These are phyloP conservation scores for Dioscorea dumetorum DNA, from an alignment of 106 monocot species.

Conservation along the genomic window DNA sequence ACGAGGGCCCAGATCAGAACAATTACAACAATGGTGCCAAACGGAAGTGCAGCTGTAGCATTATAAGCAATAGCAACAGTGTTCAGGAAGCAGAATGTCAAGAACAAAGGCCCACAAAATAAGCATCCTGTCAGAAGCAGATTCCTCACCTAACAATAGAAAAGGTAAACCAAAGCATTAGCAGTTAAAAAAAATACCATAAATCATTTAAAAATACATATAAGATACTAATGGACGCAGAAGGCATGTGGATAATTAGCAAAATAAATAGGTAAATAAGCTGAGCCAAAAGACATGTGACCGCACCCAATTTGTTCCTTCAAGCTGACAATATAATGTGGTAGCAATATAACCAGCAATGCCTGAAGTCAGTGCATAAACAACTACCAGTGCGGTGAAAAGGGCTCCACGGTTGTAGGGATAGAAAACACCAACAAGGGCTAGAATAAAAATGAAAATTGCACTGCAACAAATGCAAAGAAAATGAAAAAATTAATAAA, in stretches of 20 bases:
- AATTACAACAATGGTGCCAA: constrained; percentile 72
- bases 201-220: background rate
- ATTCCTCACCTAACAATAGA: constrained; percentile 55
- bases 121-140: constrained; percentile 58
- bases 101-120: constrained; percentile 70
- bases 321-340: constrained; percentile 75
- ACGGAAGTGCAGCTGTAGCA: constrained; percentile 70
- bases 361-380: constrained; percentile 79
- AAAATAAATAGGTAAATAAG: background rate
- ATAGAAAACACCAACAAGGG: constrained; percentile 71
- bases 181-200: background rate
- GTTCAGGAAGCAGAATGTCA: constrained; percentile 77
- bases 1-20: constrained; percentile 75
- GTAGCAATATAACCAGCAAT: constrained; percentile 63
- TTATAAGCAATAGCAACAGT: constrained; percentile 63
- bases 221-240: background rate
- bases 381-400: constrained; percentile 66
- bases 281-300: no score
- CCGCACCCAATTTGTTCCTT: constrained; percentile 64
- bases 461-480: constrained; percentile 28
- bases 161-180: background rate
- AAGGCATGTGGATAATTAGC: background rate
- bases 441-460: constrained; percentile 56
- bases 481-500: background rate
- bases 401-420: constrained; percentile 80